phyloP scores from a whole-genome alignment of 768 basidiomycete species.

The Tricholomella constricta region DNA sequence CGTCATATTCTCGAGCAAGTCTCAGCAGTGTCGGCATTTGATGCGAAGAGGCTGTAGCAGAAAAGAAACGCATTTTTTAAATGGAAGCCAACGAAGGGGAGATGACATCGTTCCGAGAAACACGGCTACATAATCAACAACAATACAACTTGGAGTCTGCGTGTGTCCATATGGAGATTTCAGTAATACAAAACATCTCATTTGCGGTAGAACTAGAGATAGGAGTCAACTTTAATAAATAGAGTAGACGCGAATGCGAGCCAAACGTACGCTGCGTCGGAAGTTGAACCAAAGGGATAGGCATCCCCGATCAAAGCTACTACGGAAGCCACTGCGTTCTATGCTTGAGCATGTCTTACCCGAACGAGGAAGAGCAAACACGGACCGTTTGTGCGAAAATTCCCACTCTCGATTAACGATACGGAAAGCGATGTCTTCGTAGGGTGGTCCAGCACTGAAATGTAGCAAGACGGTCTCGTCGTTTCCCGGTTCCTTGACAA shows the following conservation, averaged over 20 bases:
- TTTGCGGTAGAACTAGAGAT: conserved; percentile 77
- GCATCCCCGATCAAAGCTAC: conserved; percentile 96
- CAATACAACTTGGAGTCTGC: background rate
- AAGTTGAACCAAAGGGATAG: conserved; percentile 97
- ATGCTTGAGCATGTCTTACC: conserved; percentile 1
- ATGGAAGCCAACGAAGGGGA: background rate
- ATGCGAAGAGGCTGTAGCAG: too few species aligned
- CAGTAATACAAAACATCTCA: conserved; percentile 30
- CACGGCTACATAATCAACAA: background rate
- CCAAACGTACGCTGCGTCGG: conserved; percentile 75
- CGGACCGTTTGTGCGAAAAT: conserved; percentile 92
- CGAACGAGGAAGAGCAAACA: background rate
- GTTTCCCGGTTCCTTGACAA: conserved; percentile 91
- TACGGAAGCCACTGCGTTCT: conserved; percentile 80
- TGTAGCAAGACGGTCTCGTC: conserved; percentile 92
- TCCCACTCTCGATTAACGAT: conserved; percentile 99
- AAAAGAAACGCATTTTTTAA: background rate
- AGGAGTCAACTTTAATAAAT: conserved; percentile 13
- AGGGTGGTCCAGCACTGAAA: conserved; percentile 96
- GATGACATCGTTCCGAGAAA: background rate
- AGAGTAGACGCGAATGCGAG: conserved; percentile 14
- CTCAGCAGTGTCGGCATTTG: too few species aligned
- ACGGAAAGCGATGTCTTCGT: conserved; percentile 98
- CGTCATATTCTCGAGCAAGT: too few species aligned
- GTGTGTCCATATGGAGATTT: background rate